Evolutionary conservation across 371 early-diverging fungal species (phyloP), one percentile per base, ranked within the genome.

Genomic region (Mucor saturninus): DNA sequence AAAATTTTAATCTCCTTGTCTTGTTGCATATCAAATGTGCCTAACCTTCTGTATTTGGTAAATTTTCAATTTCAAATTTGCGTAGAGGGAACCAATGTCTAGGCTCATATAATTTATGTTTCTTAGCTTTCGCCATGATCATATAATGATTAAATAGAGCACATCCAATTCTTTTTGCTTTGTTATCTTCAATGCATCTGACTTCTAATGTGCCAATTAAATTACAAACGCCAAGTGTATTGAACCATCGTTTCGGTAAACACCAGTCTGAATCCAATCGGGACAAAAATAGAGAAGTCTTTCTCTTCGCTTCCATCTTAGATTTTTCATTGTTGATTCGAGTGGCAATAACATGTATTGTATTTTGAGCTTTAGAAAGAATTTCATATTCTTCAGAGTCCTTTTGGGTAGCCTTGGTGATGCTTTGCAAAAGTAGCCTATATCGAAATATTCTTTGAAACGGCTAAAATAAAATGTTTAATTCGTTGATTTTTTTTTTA

Each of bases 31-130:
- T 61, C 11, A 62, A 29, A 8, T 10, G 26, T 43, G 45, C 26
- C 21, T 32, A 29, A 55, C 40, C 64, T 43, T 68, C 72, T 49
- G 67, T 65, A 54, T 72, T 75, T 9, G 67, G 61, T 26, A 73
- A 30, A 52, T 76, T 65, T 13, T 69, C 68, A 11, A 81, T 54
- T 1, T 77, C 79, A 69, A 84, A 83, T 13, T 76, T 71, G 0
- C 85, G 74, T 14, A 86, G 61, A 5, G 86, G 85, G 39, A 86
- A 74, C 84, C 85, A 86, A 42, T 83, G 76, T 14, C 76, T 75
- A 0, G 84, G 80, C 49, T 85, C 83, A 56, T 83, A 86, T 13
- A 63, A 61, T 9, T 75, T 77, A 10, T 71, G 46, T 28, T 76
- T 83, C 61, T 80, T 86, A 28, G 79, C 75, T 42, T 79, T 83